phyloP scores from a whole-genome alignment of 805 yeast species.

The Kuraishia capsulata region DNA sequence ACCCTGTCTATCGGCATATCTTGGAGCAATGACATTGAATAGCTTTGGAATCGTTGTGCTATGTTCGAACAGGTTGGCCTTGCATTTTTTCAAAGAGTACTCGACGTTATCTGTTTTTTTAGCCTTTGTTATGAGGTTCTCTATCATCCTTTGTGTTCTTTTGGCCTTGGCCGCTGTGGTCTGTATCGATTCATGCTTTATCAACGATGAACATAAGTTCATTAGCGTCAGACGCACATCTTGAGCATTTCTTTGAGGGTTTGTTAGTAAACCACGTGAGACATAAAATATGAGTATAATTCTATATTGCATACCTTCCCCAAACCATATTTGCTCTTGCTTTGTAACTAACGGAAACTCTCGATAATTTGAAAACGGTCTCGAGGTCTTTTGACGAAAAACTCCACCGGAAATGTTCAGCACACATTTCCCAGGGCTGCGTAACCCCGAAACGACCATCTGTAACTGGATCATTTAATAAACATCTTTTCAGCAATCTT shows the following conservation, averaged over 20 bases:
- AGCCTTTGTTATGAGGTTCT: slow-evolving; percentile 53
- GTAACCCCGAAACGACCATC: not conserved
- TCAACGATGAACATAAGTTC: slow-evolving; percentile 56
- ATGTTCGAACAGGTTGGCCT: slow-evolving; percentile 37
- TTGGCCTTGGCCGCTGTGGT: slow-evolving; percentile 74
- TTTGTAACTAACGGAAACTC: not conserved
- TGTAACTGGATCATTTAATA: too few species aligned
- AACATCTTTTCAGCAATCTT: too few species aligned
- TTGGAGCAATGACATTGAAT: slow-evolving; percentile 49
- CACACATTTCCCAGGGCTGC: not conserved
- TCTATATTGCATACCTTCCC: slow-evolving; percentile 6
- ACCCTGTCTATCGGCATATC: slow-evolving; percentile 56
- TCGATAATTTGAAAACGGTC: not conserved
- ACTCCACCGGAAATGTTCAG: too few species aligned
- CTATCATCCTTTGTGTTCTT: slow-evolving; percentile 55
- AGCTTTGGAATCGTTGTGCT: slow-evolving; percentile 53
- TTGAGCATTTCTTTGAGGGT: slow-evolving; percentile 28
- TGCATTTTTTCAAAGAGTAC: slow-evolving; percentile 12
- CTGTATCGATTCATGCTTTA: slow-evolving; percentile 61
- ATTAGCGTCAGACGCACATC: slow-evolving; percentile 49
- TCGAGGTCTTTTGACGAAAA: too few species aligned
- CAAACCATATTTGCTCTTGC: slow-evolving; percentile 1
- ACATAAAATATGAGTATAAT: not conserved
- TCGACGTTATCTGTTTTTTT: slow-evolving; percentile 19
- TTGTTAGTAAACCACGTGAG: not conserved